Base-by-base conservation (phyloP, 352 stramenopile genomes). In the Lagenidium sp. region DNA sequence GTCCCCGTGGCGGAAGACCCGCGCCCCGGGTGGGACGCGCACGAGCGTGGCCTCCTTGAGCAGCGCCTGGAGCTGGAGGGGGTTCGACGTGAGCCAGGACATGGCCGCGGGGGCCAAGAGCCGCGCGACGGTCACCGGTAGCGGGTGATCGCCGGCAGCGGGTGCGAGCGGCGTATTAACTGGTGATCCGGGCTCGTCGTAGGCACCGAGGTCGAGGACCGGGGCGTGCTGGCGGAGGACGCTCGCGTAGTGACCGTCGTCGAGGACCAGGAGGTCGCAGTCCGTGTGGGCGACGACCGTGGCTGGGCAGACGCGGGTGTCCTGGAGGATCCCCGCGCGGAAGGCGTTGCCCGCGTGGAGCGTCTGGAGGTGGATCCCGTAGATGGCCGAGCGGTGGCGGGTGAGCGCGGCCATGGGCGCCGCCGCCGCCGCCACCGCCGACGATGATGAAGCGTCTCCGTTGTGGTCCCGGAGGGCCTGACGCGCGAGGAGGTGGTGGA, bases 311-410 rank as follows among this genome's bases (percentile, higher is more conserved):
- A 67, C 30, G 4, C 44, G 56, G 30, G 43, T 23, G 20, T 74
- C 60, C 3, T 62, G 44, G 20, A 85, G 45, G 12, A 85, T 67
- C 5, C 69, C 73, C 0, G 57, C 68, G 10, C 73, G 69, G 53
- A 85, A 82, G 0, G 67, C 57, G 40, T 80, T 80, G n/a, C 45
- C 41, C 5, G 62, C 41, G 11, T 65, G 55, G 4, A 85, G 52
- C 7, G 69, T 82, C 41, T 82, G 69, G 13, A 85, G 57, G 25
- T 85, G 67, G 8, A 82, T 44, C 1, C 72, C 69, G 30, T 77
- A 56, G 44, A 77, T 78, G 1, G 52, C 63, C 1, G 56, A 56
- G 12, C 66, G 57, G 36, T 79, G 63, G 23, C 41, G 39, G 4
- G 50, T 46, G 18, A 54, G 49, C 41, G 41, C 20, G 8, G 26